Evolutionary conservation across 1,139 yeast species (phyloP), one percentile per base, ranked within the genome.

Genomic region (Pichia norvegensis): DNA sequence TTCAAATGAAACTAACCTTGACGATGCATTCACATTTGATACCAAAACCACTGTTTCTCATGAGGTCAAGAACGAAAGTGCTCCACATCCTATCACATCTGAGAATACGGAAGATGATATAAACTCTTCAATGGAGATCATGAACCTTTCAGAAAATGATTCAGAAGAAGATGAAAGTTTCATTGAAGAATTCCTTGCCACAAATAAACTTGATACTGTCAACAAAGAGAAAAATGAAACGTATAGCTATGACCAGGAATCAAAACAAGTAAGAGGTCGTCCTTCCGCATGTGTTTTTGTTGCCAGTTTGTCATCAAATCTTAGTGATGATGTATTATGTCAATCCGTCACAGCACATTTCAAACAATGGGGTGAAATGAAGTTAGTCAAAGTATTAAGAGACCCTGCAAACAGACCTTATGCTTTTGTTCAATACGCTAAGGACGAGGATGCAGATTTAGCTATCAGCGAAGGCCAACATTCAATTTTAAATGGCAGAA

Each of bases 201-300:
- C 40, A 21, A 39, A 40, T 29, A 39, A 33, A 10, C 19, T 22
- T 27, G 13, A 16, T 21, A 43, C 35, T 11, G 19, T 27, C 10
- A 37, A 16, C 10, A 20, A 16, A 13, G 5, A 4, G 13, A 35
- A 21, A 8, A 25, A 19, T 17, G 41, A 52, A 11, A 50, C 47
- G 35, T 35, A 19, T 35, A 35, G 23, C 21, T 48, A 46, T 40
- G 51, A 48, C 33, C 39, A 36, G 40, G 48, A 46, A 35, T 44
- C 47, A 10, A 38, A 46, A 23, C 52, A 50, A 36, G 47, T 48
- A n/a, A 55, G 60, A 49, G 67, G 66, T 13, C 72, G 85, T 36
- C 95, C 95, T 16, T 82, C 95, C 0, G 79, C 95, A 4, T 87
- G 95, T 63, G 85, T 86, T 1, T 87, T 87, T 67, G 96, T 87